These are phyloP conservation scores for Boletus eberwhitei DNA, from an alignment of 768 basidiomycete species.

Conservation along the genomic window DNA sequence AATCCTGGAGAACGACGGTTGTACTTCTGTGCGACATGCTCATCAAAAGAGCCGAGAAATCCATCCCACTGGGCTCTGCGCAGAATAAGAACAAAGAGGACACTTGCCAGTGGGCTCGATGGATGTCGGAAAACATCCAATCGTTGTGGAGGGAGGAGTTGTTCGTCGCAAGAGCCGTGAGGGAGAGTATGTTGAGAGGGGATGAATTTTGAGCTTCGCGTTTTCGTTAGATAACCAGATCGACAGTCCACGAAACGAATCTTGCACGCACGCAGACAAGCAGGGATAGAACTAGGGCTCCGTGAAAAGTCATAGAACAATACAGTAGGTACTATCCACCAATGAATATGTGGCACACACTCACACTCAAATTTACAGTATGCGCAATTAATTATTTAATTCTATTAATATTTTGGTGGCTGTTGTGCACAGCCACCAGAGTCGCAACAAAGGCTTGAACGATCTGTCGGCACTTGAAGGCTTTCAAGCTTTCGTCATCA, in stretches of 20 bases:
- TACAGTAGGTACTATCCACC: no score
- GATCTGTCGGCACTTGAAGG: not conserved
- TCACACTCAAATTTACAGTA: no score
- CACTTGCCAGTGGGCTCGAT: constrained; percentile 32
- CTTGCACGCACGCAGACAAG: no score
- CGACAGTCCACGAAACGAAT: not conserved
- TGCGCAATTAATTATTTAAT: no score
- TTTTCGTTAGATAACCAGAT: not conserved
- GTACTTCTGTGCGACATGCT: constrained; percentile 38
- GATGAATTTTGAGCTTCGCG: constrained; percentile 42
- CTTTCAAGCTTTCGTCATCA: constrained; percentile 8
- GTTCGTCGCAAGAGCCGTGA: constrained; percentile 47
- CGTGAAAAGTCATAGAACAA: no score
- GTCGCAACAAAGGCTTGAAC: not conserved
- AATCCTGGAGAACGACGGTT: constrained; percentile 43
- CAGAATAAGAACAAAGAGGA: not conserved
- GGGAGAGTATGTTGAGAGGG: constrained; percentile 42
- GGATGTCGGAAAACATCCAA: constrained; percentile 40
- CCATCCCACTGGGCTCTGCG: constrained; percentile 1
- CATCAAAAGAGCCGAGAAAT: constrained; percentile 31
- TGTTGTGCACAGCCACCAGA: constrained; percentile 18
- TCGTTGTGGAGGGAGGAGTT: constrained; percentile 62
- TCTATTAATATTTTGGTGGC: no score
- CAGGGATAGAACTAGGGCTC: no score
- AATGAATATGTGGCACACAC: no score